These are phyloP conservation scores for Saxispiralis lemnorum DNA, from an alignment of 495 filamentous ascomycete species.

Conservation along the genomic window DNA sequence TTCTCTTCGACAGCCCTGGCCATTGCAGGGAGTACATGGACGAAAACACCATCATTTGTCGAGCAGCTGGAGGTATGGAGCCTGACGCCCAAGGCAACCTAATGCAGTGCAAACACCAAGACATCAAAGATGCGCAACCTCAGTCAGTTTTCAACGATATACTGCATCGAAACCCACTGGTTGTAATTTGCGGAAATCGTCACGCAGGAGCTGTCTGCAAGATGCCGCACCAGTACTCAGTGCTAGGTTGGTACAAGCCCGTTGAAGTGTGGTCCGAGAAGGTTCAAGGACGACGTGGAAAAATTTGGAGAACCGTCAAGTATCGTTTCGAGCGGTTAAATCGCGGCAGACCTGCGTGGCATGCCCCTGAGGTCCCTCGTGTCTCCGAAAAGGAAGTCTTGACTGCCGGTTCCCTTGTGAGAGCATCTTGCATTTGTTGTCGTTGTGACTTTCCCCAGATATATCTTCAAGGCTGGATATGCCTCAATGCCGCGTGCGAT, in stretches of 20 bases:
- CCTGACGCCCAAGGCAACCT: conserved; percentile 12
- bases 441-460: conserved; percentile 21
- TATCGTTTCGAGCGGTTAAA: conserved; percentile 58
- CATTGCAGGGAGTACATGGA: conserved; percentile 43
- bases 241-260: conserved; percentile 57
- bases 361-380: conserved; percentile 29
- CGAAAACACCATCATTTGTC: conserved; percentile 45
- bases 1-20: conserved; percentile 39
- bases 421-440: background rate
- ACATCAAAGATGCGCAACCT: conserved; percentile 7
- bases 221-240: conserved; percentile 46
- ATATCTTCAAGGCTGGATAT: conserved; percentile 51
- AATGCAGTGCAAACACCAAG: conserved; percentile 16
- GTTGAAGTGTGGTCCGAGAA: conserved; percentile 59
- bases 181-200: conserved; percentile 30
- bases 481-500: conserved; percentile 39
- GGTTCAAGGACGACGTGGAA: conserved; percentile 19
- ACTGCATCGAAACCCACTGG: conserved; percentile 18
- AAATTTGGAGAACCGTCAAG: conserved; percentile 27
- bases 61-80: conserved; percentile 22
- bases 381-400: background rate
- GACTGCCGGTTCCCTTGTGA: background rate
- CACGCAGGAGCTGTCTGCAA: conserved; percentile 35
- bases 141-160: conserved; percentile 18
- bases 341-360: conserved; percentile 46